Evolutionary conservation across 1,284 basidiomycete species (phyloP).

Genomic region (Porodaedalea pini): DNA sequence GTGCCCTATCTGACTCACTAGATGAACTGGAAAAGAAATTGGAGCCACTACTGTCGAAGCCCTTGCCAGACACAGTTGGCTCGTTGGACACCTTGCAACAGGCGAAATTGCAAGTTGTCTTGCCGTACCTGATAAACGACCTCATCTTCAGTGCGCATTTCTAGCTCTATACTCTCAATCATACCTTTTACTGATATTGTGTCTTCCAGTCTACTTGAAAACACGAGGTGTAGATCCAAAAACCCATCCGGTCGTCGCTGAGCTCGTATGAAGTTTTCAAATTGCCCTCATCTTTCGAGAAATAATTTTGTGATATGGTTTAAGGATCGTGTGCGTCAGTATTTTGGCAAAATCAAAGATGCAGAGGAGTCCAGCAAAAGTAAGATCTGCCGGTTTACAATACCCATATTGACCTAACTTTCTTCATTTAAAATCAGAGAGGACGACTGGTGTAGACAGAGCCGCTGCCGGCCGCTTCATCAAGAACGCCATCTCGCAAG

Average conservation of each 20-base stretch:
- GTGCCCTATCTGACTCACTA: conserved; percentile 51
- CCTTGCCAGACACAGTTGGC: conserved; percentile 61
- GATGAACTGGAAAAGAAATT: conserved; percentile 63
- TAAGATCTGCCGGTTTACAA: conserved; percentile 31
- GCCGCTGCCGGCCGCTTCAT: conserved; percentile 77
- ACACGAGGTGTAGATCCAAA: conserved; percentile 72
- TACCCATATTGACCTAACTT: background rate
- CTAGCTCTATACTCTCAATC: conserved; percentile 3
- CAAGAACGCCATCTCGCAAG: conserved; percentile 73
- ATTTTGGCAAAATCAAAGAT: conserved; percentile 75
- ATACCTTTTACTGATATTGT: background rate
- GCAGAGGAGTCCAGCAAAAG: conserved; percentile 66
- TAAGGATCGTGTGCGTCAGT: conserved; percentile 69
- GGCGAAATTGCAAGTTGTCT: conserved; percentile 68
- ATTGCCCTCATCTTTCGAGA: background rate
- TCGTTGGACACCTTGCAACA: conserved; percentile 70
- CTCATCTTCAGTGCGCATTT: conserved; percentile 67
- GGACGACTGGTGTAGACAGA: conserved; percentile 62
- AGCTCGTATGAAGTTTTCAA: conserved; percentile 51
- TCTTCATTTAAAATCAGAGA: conserved; percentile 27
- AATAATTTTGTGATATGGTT: background rate
- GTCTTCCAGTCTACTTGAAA: conserved; percentile 66
- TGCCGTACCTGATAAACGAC: conserved; percentile 80
- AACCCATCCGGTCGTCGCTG: conserved; percentile 67
- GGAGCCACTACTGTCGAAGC: conserved; percentile 58